phyloP scores from a whole-genome alignment of 2,329 filamentous ascomycete genomes.

The Mariannaea elegans region DNA sequence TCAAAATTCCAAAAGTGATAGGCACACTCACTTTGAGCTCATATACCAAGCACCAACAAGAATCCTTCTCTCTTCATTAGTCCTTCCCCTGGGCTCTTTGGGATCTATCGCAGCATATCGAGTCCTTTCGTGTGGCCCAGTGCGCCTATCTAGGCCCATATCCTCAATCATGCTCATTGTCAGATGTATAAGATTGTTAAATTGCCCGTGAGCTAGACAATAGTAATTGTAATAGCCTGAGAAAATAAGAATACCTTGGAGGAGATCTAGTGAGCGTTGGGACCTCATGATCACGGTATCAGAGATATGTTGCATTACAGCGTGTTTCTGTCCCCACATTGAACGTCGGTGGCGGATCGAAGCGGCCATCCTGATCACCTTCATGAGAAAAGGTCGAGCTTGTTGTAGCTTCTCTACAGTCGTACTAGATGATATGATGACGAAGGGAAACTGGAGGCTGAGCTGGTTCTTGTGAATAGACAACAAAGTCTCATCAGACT shows the following conservation, averaged over 20 bases:
- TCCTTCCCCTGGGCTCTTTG: constrained; percentile 1
- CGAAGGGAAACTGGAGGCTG: constrained; percentile 21
- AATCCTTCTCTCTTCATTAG: constrained; percentile 21
- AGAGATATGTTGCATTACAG: constrained; percentile 18
- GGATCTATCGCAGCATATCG: background rate
- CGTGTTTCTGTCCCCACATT: constrained; percentile 18
- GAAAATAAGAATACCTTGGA: constrained; percentile 24
- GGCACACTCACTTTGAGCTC: constrained; percentile 15
- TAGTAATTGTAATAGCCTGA: constrained; percentile 22
- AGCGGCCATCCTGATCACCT: constrained; percentile 21
- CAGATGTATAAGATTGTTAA: constrained; percentile 18
- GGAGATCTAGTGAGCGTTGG: constrained; percentile 22
- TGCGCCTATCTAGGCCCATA: constrained; percentile 12
- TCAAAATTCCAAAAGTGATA: background rate
- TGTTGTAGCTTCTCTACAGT: constrained; percentile 11
- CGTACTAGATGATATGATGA: constrained; percentile 13
- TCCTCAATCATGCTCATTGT: constrained; percentile 16
- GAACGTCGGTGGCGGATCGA: constrained; percentile 17
- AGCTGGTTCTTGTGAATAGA: constrained; percentile 18
- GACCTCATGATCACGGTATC: constrained; percentile 14
- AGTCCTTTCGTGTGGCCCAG: background rate
- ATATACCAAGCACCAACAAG: constrained; percentile 22
- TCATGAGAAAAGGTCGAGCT: constrained; percentile 23
- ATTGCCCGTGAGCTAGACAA: constrained; percentile 21
- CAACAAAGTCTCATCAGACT: constrained; percentile 21